Evolutionary conservation across 352 stramenopile species (phyloP), one percentile per base, ranked within the genome.

Genomic region (Pythium grandisporangium): DNA sequence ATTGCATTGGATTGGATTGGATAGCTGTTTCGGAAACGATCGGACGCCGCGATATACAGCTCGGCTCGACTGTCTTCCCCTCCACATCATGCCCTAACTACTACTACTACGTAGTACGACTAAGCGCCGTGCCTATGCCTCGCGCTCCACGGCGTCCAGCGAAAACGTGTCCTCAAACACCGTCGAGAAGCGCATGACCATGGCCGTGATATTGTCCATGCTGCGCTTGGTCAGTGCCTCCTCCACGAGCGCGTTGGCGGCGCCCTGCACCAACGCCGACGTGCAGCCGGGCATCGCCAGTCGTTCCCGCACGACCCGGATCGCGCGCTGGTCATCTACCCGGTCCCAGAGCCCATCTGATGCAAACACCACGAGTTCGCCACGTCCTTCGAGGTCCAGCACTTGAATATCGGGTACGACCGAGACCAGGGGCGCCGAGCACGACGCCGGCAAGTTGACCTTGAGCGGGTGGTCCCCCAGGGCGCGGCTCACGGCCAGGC

Each of bases 141-240:
- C 39, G 5, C 24, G 16, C 32, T 55, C 48, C 13, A 56, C 42
- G 13, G 40, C 48, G 24, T 56, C 48, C 13, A 57, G 37, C 20
- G 34, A 42, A n/a, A n/a, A n/a, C n/a, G n/a, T n/a, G 2, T n/a
- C 14, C 1, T 12, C 17, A 13, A 22, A 29, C 2, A 42, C 34
- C n/a, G 20, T 37, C 19, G 49, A 48, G 37, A 57, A 57, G 37
- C 42, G 30, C 22, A 87, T 67, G 36, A 91, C 69, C 61, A 86
- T 83, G 30, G 67, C 70, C 16, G 77, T 88, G 53, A 91, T 82
- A 53, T 91, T 91, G 59, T 91, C 77, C 65, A 82, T 85, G 46
- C 65, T 84, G 47, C 69, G 63, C 49, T 84, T 82, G 21, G 61
- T 40, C 23, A 91, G 48, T 16, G 77, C 77, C 20, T 63, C 51